A percentile compares a stretch with the other conserved stretches of the same genome.
Conservation (phyloP, 371 early-diverging fungal species). For the Mortierella sp. region DNA sequence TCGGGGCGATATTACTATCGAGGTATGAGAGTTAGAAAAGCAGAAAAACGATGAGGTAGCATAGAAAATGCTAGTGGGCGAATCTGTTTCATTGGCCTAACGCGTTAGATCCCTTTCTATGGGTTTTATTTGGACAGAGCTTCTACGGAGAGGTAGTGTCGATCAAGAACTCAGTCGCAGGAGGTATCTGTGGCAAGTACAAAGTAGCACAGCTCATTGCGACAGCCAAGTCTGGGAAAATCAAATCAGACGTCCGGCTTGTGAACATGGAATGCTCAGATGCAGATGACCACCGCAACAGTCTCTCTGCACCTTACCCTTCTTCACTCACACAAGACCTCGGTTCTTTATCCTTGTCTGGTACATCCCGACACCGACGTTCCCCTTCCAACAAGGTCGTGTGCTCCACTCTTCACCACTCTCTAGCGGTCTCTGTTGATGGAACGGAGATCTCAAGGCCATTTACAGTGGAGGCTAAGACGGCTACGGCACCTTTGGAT, state of each 20-base stretch:
- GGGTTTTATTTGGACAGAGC: constrained; percentile 17
- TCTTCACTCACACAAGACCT: no score
- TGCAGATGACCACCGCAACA: no score
- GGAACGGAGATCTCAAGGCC: constrained; percentile 38
- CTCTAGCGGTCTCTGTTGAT: constrained; percentile 29
- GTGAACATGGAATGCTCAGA: constrained; percentile 33
- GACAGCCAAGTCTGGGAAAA: constrained; percentile 33
- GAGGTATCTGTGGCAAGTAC: constrained; percentile 44
- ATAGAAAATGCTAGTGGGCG: no score
- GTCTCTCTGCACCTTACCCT: no score
- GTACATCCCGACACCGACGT: background rate
- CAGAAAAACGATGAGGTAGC: background rate
- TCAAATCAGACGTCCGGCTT: constrained; percentile 30
- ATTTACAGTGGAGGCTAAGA: constrained; percentile 51
- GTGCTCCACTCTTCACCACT: constrained; percentile 25
- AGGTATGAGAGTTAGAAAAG: constrained; percentile 15
- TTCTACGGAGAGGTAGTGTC: constrained; percentile 42
- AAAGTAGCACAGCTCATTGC: constrained; percentile 31
- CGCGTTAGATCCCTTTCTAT: background rate
- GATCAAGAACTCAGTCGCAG: constrained; percentile 20
- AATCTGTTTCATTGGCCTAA: background rate
- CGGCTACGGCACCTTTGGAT: constrained; percentile 38
- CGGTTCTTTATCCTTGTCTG: no score
- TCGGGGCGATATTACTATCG: constrained; percentile 33
- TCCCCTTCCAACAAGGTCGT: constrained; percentile 39